Evolutionary conservation across 441 rosid species (phyloP), one percentile per base, ranked within the genome.

Genomic region (Cnidoscolus chayamansa): DNA sequence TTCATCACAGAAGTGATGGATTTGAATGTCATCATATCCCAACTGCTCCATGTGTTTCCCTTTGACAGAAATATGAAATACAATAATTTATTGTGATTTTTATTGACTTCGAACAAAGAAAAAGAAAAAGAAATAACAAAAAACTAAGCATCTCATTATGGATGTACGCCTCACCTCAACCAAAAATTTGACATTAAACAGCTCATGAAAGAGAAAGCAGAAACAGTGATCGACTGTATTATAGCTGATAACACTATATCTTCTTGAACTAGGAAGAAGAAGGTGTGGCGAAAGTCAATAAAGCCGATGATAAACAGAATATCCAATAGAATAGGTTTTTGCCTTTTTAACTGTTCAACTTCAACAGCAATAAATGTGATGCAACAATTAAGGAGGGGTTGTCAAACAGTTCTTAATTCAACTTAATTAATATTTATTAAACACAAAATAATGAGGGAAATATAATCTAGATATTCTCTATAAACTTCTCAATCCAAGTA

Each of bases 1-100:
- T 85, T 81, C 90, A 94, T 85, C 72, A 88, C 86, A 53, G 87
- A 73, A 78, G 75, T 63, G 67, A 92, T 89, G 78, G 86, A 81
- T 62, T 80, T 85, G 84, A 94, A 94, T 15, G 90, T 86, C 85
- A 84, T 67, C 67, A 73, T 80, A 84, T 86, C 82, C 97, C 90
- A 94, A 75, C 74, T 80, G 82, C 85, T 84, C 73, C 59, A 67
- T 40, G 76, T 66, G 62, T 68, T 75, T 75, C 81, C 89, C 94
- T 94, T 76, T 63, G 63, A 74, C 70, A 76, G 71, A 1, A 56
- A 78, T 50, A 63, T 43, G 25, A 65, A 64, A 25, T 13, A 57
- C 58, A 71, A 50, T 50, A 11, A 68, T 75, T 63, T 65, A 63
- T 48, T 25, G 9, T 65, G 31, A 35, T 15, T 63, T 16, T 50